These are phyloP conservation scores for Zasmidium citrigriseum DNA, from an alignment of 2,329 filamentous ascomycete species.

Conservation along the genomic window DNA sequence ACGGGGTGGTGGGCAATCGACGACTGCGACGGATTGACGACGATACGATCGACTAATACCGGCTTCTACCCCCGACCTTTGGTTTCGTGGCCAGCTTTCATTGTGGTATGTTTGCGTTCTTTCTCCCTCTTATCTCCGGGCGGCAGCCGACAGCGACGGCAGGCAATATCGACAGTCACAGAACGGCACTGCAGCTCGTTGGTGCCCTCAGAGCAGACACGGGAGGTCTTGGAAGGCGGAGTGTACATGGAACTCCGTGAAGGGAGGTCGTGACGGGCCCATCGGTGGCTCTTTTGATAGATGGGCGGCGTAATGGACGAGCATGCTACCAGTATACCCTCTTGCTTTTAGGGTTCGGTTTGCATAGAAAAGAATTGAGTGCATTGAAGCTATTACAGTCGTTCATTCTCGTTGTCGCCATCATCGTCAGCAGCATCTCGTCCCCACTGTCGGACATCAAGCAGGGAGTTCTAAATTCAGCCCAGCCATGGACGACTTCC, in stretches of 20 bases:
- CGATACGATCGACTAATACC: constrained; percentile 24
- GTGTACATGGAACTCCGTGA: constrained; percentile 9
- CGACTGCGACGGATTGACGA: constrained; percentile 24
- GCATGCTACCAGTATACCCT: constrained; percentile 13
- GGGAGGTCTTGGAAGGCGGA: constrained; percentile 7
- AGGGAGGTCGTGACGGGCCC: constrained; percentile 8
- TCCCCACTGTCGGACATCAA: background rate
- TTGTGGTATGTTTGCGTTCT: constrained; percentile 23
- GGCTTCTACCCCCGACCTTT: constrained; percentile 15
- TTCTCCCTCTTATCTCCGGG: constrained; percentile 14
- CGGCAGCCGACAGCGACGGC: constrained; percentile 7
- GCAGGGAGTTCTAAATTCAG: background rate
- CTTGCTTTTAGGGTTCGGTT: constrained; percentile 19
- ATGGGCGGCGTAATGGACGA: constrained; percentile 11
- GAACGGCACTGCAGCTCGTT: constrained; percentile 14
- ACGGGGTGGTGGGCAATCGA: constrained; percentile 19
- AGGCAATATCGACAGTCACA: no score
- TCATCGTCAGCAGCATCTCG: background rate
- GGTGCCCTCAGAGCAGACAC: constrained; percentile 10
- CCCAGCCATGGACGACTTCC: background rate
- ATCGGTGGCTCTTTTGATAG: constrained; percentile 12
- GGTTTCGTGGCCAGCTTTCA: constrained; percentile 19
- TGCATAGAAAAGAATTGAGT: constrained; percentile 17
- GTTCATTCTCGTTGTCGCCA: background rate
- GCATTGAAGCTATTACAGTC: constrained; percentile 9